These are phyloP conservation scores for Candida caryicola DNA, from an alignment of 805 yeast species.

Conservation along the genomic window DNA sequence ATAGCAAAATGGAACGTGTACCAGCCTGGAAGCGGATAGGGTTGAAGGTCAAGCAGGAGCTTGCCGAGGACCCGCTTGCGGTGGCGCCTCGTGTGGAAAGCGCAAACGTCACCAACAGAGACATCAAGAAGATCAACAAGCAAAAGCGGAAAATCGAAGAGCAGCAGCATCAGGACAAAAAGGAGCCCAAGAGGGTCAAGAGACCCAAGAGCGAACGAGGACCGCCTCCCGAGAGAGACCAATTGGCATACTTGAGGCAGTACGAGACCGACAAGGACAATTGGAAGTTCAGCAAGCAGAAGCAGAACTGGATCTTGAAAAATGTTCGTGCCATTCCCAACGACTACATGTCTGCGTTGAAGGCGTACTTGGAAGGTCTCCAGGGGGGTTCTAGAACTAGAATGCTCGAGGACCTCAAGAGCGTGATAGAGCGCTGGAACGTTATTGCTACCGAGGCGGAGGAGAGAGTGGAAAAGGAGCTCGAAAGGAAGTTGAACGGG, in stretches of 20 bases:
- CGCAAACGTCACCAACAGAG: slow-evolving; percentile 39
- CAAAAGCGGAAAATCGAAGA: slow-evolving; percentile 26
- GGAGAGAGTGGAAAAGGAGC: slow-evolving; percentile 35
- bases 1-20: slow-evolving; percentile 18
- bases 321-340: slow-evolving; percentile 53
- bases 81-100: slow-evolving; percentile 45
- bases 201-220: slow-evolving; percentile 64
- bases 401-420: slow-evolving; percentile 47
- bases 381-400: slow-evolving; percentile 71
- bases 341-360: slow-evolving; percentile 50
- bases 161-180: slow-evolving; percentile 29
- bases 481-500: slow-evolving; percentile 24
- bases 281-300: slow-evolving; percentile 86
- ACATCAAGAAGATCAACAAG: slow-evolving; percentile 41
- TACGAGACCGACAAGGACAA: slow-evolving; percentile 52
- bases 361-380: slow-evolving; percentile 53
- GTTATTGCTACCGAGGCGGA: slow-evolving; percentile 41
- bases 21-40: slow-evolving; percentile 89
- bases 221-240: slow-evolving; percentile 78
- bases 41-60: slow-evolving; percentile 52
- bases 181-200: slow-evolving; percentile 69
- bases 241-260: slow-evolving; percentile 60
- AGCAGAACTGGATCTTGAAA: slow-evolving; percentile 80
- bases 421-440: slow-evolving; percentile 57
- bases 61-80: slow-evolving; percentile 45